These are phyloP conservation scores for Juglanconis juglandina DNA, from an alignment of 2,329 filamentous ascomycete species.

Conservation along the genomic window DNA sequence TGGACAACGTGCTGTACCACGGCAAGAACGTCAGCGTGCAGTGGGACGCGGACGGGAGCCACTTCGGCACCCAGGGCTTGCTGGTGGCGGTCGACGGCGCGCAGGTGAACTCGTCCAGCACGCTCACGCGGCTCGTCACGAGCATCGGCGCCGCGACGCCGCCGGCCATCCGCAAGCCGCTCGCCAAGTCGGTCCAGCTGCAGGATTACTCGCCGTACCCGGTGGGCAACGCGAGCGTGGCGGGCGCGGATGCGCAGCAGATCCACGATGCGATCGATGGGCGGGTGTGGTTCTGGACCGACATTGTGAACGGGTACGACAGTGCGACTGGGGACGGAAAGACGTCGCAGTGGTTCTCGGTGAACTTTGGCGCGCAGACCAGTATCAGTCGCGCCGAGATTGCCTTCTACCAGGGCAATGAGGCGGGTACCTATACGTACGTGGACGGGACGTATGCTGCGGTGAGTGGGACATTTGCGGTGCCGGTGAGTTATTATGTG, in stretches of 20 bases:
- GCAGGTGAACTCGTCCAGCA: conserved; percentile 28
- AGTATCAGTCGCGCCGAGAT: conserved; percentile 30
- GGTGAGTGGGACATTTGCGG: conserved; percentile 21
- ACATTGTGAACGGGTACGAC: conserved; percentile 36
- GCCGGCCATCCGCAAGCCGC: conserved; percentile 26
- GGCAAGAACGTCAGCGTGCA: conserved; percentile 38
- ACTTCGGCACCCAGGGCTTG: conserved; percentile 30
- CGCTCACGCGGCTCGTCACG: conserved; percentile 24
- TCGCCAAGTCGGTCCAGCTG: conserved; percentile 35
- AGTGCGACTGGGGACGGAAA: conserved; percentile 27
- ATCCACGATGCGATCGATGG: conserved; percentile 37
- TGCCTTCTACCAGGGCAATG: conserved; percentile 31
- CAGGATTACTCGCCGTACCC: conserved; percentile 27
- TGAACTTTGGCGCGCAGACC: conserved; percentile 32
- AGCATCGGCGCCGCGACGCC: conserved; percentile 17
- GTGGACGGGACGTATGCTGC: conserved; percentile 9
- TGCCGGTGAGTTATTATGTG: conserved; percentile 28
- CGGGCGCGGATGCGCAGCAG: conserved; percentile 22
- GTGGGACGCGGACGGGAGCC: conserved; percentile 35
- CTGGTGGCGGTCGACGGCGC: conserved; percentile 32
- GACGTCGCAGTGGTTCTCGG: conserved; percentile 31
- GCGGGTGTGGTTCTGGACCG: conserved; percentile 36
- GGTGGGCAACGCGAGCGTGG: conserved; percentile 28
- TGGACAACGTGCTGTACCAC: conserved; percentile 39
- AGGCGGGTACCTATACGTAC: conserved; percentile 19